A percentile compares a stretch with the other conserved stretches of the same genome.
Evolutionary conservation across 2,329 filamentous ascomycete species (phyloP).

Genomic region (Fusarium pininemorale): DNA sequence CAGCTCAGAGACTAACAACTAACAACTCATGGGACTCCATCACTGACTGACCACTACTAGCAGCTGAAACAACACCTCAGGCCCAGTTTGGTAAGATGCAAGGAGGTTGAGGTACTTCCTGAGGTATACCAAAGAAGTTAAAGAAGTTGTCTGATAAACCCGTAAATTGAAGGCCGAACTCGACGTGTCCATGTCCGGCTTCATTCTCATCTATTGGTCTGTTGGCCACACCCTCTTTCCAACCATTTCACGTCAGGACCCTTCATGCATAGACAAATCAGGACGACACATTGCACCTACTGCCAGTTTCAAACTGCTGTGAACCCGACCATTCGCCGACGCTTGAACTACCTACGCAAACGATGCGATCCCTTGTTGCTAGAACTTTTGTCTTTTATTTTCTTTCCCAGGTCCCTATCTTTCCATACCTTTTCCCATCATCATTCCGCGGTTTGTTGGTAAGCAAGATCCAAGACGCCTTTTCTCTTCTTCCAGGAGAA

Average conservation of each 20-base stretch:
- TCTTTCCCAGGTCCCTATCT: conserved; percentile 1
- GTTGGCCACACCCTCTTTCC: not conserved
- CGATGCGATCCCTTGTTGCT: not conserved
- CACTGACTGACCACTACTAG: not conserved
- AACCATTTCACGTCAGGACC: conserved; percentile 12
- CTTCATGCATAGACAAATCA: conserved; percentile 31
- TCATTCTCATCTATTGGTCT: conserved; percentile 24
- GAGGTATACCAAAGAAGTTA: not conserved
- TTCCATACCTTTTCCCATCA: conserved; percentile 33
- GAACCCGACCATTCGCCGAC: not conserved
- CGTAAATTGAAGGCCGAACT: conserved; percentile 19
- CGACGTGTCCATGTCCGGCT: conserved; percentile 31
- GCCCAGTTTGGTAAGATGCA: not conserved
- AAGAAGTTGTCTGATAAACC: not conserved
- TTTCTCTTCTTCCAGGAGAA: conserved; percentile 40
- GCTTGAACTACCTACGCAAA: not conserved
- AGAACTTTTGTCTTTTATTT: conserved; percentile 22
- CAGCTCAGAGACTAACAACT: conserved; percentile 30
- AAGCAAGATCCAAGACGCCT: conserved; percentile 38
- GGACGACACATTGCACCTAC: not conserved
- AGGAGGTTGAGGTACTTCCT: not conserved
- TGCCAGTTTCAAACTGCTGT: not conserved
- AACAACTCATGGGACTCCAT: conserved; percentile 30
- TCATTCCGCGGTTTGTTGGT: conserved; percentile 23
- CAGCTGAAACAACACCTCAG: not conserved